Base-by-base conservation (phyloP, 176 grass and related monocot species). In the Sorghum bicolor region DNA sequence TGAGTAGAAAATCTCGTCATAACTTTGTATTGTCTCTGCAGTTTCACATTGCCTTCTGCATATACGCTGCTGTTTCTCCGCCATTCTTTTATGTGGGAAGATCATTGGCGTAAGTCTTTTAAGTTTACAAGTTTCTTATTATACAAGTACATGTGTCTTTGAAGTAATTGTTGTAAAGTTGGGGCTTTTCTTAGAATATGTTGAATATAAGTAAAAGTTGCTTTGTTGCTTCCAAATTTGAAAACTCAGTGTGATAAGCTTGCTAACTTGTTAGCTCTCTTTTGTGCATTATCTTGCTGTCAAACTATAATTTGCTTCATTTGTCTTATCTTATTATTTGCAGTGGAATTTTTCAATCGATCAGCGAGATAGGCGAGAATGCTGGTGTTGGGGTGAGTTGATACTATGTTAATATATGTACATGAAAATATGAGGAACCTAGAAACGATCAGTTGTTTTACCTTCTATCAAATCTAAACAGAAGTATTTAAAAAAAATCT, bases 31-130 rank as follows among this genome's bases (percentile, higher is more conserved):
- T 82, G 4, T 8, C 10, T 79, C 32, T 85, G 69, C 89, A 94
- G 89, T 70, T 94, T 72, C 92, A 91, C 41, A 91, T 91, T 71
- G 63, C 40, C 80, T 91, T 91, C 69, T 91, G 89, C 55, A 78
- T 91, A 65, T 91, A 89, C 12, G 85, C 89, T 34, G 84, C 86
- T 47, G 43, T 89, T 80, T 82, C 92, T 60, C 89, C 89, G 1
- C 20, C 81, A 22, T 12, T 85, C 63, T 74, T 88, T 72, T 91
- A 85, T 32, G 24, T 87, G 14, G 89, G 89, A 76, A 81, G 87
- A 80, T 91, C 89, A 70, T 77, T 94, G 61, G 80, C 92, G 92
- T 94, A 94, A 91, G 84, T 33, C 67, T 64, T 30, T 67, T 78
- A 39, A 57, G 3, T 58, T 58, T 75, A 31, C 50, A 32, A 12